A percentile compares a stretch with the other conserved stretches of the same genome.
phyloP scores from a whole-genome alignment of 2,329 filamentous ascomycete species.

The Fusarium staphyleae region DNA sequence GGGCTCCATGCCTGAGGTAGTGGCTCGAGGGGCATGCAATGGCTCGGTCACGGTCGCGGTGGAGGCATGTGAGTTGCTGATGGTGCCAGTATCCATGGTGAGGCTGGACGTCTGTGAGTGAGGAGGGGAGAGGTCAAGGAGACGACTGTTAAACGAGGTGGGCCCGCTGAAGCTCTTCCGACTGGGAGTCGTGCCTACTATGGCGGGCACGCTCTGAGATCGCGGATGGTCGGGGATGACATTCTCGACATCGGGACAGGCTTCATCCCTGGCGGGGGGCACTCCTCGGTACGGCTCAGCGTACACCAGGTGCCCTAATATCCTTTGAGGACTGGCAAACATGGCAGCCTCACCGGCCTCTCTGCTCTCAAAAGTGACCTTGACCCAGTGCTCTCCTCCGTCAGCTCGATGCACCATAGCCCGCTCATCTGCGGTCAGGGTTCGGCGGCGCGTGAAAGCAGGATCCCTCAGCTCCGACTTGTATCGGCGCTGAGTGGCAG shows the following conservation, averaged over 20 bases:
- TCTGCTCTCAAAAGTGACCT: conserved; percentile 79
- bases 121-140: conserved; percentile 52
- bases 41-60: conserved; percentile 55
- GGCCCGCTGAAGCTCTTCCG: conserved; percentile 43
- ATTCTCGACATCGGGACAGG: conserved; percentile 62
- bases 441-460: conserved; percentile 69
- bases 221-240: conserved; percentile 44
- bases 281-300: conserved; percentile 74
- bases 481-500: conserved; percentile 72
- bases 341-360: conserved; percentile 74
- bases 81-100: conserved; percentile 64
- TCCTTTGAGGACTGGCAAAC: conserved; percentile 73
- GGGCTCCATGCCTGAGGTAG: conserved; percentile 38
- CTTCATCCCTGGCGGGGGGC: conserved; percentile 68
- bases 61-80: conserved; percentile 54
- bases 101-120: conserved; percentile 60
- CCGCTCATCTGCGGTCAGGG: conserved; percentile 75
- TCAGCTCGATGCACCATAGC: conserved; percentile 81
- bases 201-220: conserved; percentile 49
- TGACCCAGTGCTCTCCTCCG: conserved; percentile 91
- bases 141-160: conserved; percentile 48
- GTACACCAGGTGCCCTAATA: conserved; percentile 73
- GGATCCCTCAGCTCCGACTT: conserved; percentile 77
- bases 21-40: conserved; percentile 21
- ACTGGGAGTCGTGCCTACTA: conserved; percentile 37